Conservation (phyloP, 768 basidiomycete species). For the Leccinum incarnatum region DNA sequence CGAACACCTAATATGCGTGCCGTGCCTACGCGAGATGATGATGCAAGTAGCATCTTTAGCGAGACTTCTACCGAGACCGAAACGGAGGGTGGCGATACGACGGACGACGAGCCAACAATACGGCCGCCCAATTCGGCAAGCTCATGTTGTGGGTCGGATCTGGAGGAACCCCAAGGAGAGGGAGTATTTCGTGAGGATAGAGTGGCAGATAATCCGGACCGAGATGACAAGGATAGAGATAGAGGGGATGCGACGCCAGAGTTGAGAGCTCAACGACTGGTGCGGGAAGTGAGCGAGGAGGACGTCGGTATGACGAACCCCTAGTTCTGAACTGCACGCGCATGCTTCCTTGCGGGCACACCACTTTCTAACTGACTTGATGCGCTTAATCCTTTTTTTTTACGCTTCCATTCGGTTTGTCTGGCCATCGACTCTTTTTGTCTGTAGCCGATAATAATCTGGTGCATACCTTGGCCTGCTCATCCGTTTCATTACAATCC, state of each 20-base stretch:
- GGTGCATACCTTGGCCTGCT: constrained; percentile 25
- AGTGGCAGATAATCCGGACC: constrained; percentile 11
- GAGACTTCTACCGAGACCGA: constrained; percentile 48
- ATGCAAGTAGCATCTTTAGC: constrained; percentile 33
- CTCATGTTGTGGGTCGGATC: constrained; percentile 36
- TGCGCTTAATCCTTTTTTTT: not conserved
- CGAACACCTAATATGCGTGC: constrained; percentile 28
- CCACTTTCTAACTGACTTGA: not conserved
- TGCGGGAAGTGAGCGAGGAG: constrained; percentile 31
- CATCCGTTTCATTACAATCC: constrained; percentile 8
- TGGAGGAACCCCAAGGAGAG: constrained; percentile 33
- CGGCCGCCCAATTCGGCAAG: constrained; percentile 45
- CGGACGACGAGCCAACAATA: constrained; percentile 84
- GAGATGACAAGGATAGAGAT: constrained; percentile 26
- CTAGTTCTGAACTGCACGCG: constrained; percentile 9
- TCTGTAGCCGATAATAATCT: constrained; percentile 24
- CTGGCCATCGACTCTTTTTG: constrained; percentile 6
- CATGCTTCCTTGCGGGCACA: not conserved
- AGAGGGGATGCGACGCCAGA: constrained; percentile 34
- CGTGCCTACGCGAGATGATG: constrained; percentile 28
- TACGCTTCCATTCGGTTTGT: constrained; percentile 11
- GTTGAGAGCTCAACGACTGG: constrained; percentile 28
- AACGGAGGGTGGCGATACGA: constrained; percentile 56
- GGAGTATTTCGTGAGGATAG: constrained; percentile 26
- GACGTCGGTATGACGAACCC: constrained; percentile 33